phyloP scores from a whole-genome alignment of 169 alveolate genomes.

The Plasmodium ovale region DNA sequence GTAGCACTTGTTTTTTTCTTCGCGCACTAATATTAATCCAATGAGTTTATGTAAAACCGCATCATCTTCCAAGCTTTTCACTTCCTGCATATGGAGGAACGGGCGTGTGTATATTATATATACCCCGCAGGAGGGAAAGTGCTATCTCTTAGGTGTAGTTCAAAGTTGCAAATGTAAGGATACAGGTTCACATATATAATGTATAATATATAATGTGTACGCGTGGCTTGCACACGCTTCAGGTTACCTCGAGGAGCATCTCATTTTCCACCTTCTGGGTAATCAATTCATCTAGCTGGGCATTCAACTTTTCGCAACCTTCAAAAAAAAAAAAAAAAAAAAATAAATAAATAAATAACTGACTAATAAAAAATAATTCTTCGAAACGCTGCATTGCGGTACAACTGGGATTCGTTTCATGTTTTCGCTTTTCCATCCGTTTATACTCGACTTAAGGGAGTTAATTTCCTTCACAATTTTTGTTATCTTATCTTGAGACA shows the following conservation, averaged over 20 bases:
- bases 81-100: constrained; percentile 24
- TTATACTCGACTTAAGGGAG: constrained; percentile 50
- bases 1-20: constrained; percentile 56
- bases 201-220: neutral
- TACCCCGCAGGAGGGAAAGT: neutral
- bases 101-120: too few species aligned
- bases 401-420: neutral
- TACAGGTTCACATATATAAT: too few species aligned
- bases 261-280: constrained; percentile 74
- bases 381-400: too few species aligned
- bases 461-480: constrained; percentile 53
- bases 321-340: constrained; percentile 8
- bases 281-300: constrained; percentile 58
- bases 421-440: neutral
- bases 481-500: constrained; percentile 69
- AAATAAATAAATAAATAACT: neutral
- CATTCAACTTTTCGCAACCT: constrained; percentile 69
- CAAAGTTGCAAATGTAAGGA: neutral
- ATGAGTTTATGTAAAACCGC: constrained; percentile 56
- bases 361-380: too few species aligned
- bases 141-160: neutral
- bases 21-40: constrained; percentile 40
- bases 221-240: neutral
- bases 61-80: constrained; percentile 42
- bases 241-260: constrained; percentile 53